These are phyloP conservation scores for Ganoderma sinense DNA, from an alignment of 1,284 basidiomycete genomes.

Conservation along the genomic window DNA sequence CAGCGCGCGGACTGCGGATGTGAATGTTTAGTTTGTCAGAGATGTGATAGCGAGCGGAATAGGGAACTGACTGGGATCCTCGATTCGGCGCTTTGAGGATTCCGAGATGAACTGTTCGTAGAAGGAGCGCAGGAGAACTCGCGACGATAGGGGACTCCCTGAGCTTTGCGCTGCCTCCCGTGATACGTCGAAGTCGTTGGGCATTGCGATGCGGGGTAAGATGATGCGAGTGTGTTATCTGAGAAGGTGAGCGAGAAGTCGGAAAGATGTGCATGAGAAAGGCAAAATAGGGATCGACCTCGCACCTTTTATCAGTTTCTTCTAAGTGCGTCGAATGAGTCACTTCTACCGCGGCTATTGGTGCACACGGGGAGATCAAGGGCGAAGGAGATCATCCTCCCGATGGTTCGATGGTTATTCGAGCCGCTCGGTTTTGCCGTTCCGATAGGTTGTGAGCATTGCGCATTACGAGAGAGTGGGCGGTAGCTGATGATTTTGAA, in stretches of 20 bases:
- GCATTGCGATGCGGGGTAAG: neutral
- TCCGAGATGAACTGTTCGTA: constrained; percentile 64
- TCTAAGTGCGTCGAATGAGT: neutral
- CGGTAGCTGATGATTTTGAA: neutral
- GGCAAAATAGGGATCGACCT: neutral
- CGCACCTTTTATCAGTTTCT: neutral
- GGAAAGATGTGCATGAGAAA: neutral
- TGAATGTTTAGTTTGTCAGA: neutral
- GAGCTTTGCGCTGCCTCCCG: neutral
- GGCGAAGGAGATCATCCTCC: neutral
- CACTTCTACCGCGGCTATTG: neutral
- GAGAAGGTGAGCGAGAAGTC: neutral
- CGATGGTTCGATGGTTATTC: neutral
- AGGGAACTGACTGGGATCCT: constrained; percentile 61
- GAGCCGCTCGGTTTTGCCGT: neutral
- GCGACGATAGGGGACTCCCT: constrained; percentile 9
- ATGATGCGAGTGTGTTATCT: neutral
- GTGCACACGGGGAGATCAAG: neutral
- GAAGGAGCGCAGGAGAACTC: constrained; percentile 50
- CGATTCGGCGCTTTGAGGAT: constrained; percentile 56
- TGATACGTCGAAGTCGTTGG: constrained; percentile 4
- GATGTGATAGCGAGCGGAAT: neutral
- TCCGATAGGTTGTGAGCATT: neutral
- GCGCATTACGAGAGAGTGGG: neutral
- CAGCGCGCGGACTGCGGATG: constrained; percentile 48